Base-by-base conservation (phyloP, 768 basidiomycete species). In the Suillus ampliporus region DNA sequence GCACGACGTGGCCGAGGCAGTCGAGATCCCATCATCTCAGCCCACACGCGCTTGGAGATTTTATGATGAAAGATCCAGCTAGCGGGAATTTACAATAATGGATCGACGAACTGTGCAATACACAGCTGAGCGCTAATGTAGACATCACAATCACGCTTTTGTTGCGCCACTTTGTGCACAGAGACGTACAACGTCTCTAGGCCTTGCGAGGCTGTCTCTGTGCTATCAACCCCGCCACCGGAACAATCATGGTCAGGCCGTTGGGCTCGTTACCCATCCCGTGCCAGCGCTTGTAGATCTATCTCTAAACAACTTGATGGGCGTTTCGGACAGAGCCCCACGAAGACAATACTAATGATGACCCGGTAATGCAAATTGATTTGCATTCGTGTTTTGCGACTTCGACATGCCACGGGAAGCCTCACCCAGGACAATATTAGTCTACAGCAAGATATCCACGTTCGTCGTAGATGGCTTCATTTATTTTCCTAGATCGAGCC, bases 401-500 rank as follows among this genome's bases (percentile, higher is more conserved):
- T n/a, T n/a, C n/a, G n/a, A n/a, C n/a, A n/a, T n/a, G n/a, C n/a
- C n/a, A n/a, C n/a, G n/a, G n/a, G n/a, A n/a, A n/a, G n/a, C n/a
- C n/a, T n/a, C n/a, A n/a, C n/a, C n/a, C n/a, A n/a, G n/a, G n/a
- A n/a, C n/a, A n/a, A n/a, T n/a, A n/a, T n/a, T 28, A 15, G 26
- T 48, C 8, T 28, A 50, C 28, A 26, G 21, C 46, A 28, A 15
- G 17, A 19, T 28, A 51, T 51, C 50, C 28, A 51, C 50, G 50
- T 51, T 31, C 28, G 28, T 31, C 28, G 28, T 51, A 51, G 50
- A 31, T 51, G 28, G 17, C 19, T 51, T 51, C 48, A 28, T 50
- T 50, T 50, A 50, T 50, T 50, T 50, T 50, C 28, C 50, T 31
- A 51, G 50, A 51, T 51, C 50, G 11, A 51, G 4, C 11, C 19